Evolutionary conservation across 345 rosid genomes (phyloP).

Genomic region (Noccaea caerulescens): DNA sequence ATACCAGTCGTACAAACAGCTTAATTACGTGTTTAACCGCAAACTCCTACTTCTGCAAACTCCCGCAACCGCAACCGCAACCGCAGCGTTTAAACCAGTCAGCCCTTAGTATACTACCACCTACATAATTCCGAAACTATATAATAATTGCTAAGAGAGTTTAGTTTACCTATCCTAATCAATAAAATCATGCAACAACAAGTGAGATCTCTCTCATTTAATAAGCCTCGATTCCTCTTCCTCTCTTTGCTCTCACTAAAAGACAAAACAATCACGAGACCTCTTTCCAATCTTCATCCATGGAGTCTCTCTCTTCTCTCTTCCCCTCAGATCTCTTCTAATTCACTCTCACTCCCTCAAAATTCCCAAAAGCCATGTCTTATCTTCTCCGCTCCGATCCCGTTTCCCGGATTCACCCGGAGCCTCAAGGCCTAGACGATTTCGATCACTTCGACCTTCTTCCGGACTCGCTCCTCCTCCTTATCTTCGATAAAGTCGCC

Average conservation of each 20-base stretch:
- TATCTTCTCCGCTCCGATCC: conserved; percentile 56
- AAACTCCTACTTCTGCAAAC: too few species aligned
- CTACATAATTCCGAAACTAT: background rate
- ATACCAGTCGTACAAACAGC: too few species aligned
- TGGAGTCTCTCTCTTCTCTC: conserved; percentile 31
- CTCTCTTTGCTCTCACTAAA: conserved; percentile 6
- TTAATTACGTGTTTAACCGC: too few species aligned
- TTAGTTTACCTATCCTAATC: conserved; percentile 6
- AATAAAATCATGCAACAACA: background rate
- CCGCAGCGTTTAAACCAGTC: too few species aligned
- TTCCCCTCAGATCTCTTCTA: conserved; percentile 31
- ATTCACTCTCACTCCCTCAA: background rate
- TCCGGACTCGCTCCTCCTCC: conserved; percentile 74
- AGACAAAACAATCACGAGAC: conserved; percentile 32
- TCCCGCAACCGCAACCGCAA: too few species aligned
- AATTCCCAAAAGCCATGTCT: conserved; percentile 33
- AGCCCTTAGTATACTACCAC: too few species aligned
- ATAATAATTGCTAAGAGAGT: background rate
- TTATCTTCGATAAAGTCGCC: conserved; percentile 80
- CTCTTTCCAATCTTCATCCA: conserved; percentile 22
- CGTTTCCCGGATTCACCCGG: conserved; percentile 56
- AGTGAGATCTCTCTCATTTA: background rate
- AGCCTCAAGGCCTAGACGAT: conserved; percentile 35
- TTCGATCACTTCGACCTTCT: conserved; percentile 89
- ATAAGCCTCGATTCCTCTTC: background rate